phyloP scores from a whole-genome alignment of 352 stramenopile genomes.

The Pythium insidiosum region DNA sequence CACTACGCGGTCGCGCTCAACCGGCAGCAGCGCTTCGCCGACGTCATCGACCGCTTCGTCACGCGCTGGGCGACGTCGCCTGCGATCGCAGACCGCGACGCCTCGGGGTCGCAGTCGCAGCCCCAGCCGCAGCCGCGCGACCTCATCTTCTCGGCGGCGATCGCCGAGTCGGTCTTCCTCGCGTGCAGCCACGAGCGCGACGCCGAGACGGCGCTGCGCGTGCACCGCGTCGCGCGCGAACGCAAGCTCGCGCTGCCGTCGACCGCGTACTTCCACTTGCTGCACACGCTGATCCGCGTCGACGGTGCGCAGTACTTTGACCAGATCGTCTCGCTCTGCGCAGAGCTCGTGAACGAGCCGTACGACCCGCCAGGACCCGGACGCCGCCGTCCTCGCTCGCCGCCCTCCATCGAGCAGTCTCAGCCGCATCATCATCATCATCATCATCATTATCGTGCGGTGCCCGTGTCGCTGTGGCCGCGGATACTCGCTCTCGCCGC shows the following conservation, averaged over 20 bases:
- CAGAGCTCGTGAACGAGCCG: conserved; percentile 37
- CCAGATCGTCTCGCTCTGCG: conserved; percentile 40
- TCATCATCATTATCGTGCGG: conserved; percentile 21
- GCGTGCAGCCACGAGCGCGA: conserved; percentile 14
- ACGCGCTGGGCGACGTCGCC: too few relatives aligned
- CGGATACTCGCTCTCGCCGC: conserved; percentile 52
- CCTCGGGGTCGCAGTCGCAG: too few relatives aligned
- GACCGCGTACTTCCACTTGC: conserved; percentile 41
- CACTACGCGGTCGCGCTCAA: conserved; percentile 19
- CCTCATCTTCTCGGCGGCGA: conserved; percentile 10
- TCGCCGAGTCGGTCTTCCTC: conserved; percentile 9
- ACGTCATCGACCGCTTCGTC: conserved; percentile 20
- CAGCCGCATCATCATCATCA: too few relatives aligned
- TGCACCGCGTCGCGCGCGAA: conserved; percentile 9
- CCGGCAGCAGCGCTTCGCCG: conserved; percentile 17
- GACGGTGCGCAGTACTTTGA: conserved; percentile 37
- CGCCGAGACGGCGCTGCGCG: conserved; percentile 6
- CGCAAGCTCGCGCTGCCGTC: conserved; percentile 2
- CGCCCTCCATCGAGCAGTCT: too few relatives aligned
- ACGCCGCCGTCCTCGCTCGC: too few relatives aligned
- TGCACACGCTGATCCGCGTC: conserved; percentile 49
- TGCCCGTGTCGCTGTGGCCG: conserved; percentile 48
- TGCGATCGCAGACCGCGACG: too few relatives aligned
- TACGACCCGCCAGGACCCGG: too few relatives aligned
- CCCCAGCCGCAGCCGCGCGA: too few relatives aligned